Base-by-base conservation (phyloP, 148 eudicot genomes). In the Hydrangea macrophylla region DNA sequence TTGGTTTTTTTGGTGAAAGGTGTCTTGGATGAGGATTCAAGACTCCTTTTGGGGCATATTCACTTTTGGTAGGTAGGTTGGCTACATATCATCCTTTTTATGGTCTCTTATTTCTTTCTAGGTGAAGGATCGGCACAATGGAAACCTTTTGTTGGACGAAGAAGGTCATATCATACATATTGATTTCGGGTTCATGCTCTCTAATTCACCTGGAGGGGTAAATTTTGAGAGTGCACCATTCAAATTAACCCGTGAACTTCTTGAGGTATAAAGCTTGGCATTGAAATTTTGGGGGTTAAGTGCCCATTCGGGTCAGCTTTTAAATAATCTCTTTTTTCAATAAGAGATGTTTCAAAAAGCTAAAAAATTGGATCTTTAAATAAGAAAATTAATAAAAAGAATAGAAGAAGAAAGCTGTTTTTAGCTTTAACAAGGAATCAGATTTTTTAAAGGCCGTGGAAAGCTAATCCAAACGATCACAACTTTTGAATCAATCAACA, bases 191-290 rank as follows among this genome's bases (percentile, higher is more conserved):
- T 95, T 95, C 81, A 91, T 95, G 99, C 90, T 95, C 53, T 95
- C 99, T 12, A 95, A 95, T 78, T 95, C 99, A 48, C 99, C 99
- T 35, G 99, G 97, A 15, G 99, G 99, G 66, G 99, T 95, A 48
- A 95, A 91, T 84, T 95, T 95, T 80, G 99, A 95, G 84, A 95
- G 99, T 80, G 99, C 99, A 22, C 99, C 99, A 44, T 95, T 95
- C 74, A 91, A 95, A 71, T 82, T 95, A 79, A 95, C 99, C 39
- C 90, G 99, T 72, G 99, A 95, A 78, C 99, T 95, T 80, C 94
- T 95, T 60, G 99, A 95, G 99, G 99, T 89, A 72, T 45, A 77
- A 33, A 44, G 39, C 5, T 35, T 35, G 8, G 8, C 4, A 35
- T 4, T 4, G 39, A 35, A 35, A 1, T 18, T 17, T 17, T 18